Conservation (phyloP, 2,329 filamentous ascomycete genomes). For the Conoideocrella luteorostrata region DNA sequence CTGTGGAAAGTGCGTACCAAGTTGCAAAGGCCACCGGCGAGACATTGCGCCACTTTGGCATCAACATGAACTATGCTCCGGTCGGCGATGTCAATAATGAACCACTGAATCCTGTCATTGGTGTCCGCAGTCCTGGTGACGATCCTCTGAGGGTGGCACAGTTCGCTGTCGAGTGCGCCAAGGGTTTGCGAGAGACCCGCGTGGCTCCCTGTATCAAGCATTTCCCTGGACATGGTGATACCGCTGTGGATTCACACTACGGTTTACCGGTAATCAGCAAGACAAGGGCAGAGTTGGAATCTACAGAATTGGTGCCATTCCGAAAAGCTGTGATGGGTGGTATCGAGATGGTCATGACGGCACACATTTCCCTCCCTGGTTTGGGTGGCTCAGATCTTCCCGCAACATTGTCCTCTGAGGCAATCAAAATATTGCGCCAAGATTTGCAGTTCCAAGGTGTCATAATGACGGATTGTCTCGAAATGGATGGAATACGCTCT, state of each 20-base stretch:
- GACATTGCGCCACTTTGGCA: constrained; percentile 19
- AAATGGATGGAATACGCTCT: constrained; percentile 21
- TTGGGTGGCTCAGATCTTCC: constrained; percentile 14
- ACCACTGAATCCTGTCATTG: constrained; percentile 21
- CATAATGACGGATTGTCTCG: constrained; percentile 20
- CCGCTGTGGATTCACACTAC: constrained; percentile 20
- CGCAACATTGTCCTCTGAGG: constrained; percentile 18
- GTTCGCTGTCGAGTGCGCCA: constrained; percentile 15
- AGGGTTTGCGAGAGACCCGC: constrained; percentile 13
- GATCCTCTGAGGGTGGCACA: constrained; percentile 14
- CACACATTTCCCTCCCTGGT: constrained; percentile 20
- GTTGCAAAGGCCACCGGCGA: constrained; percentile 17
- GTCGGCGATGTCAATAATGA: constrained; percentile 21
- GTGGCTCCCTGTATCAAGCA: constrained; percentile 21
- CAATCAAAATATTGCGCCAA: constrained; percentile 15
- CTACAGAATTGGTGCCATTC: constrained; percentile 18
- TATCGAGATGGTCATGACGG: constrained; percentile 23
- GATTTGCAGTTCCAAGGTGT: constrained; percentile 17
- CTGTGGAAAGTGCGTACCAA: constrained; percentile 9
- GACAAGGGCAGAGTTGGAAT: constrained; percentile 15
- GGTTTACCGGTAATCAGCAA: constrained; percentile 20
- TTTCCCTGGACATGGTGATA: constrained; percentile 21
- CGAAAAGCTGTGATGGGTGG: constrained; percentile 12
- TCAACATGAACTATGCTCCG: constrained; percentile 23
- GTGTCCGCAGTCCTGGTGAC: constrained; percentile 19